phyloP scores from a whole-genome alignment of 2,329 filamentous ascomycete species.

The Purpureocillium lavendulum region DNA sequence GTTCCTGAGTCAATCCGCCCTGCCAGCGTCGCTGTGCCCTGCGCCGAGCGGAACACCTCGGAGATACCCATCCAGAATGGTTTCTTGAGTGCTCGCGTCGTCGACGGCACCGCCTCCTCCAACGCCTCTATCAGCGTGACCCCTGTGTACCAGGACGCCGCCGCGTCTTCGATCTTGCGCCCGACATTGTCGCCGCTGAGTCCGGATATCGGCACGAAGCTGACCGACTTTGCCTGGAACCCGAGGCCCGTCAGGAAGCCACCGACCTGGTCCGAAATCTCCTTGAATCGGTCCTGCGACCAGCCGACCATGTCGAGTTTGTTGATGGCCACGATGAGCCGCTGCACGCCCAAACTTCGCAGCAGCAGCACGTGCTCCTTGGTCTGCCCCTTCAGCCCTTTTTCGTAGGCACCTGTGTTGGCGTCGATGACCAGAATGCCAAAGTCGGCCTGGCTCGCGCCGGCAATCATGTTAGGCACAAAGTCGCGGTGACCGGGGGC shows the following conservation, averaged over 20 bases:
- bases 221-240: slow-evolving; percentile 73
- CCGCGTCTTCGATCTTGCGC: slow-evolving; percentile 42
- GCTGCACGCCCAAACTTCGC: slow-evolving; percentile 82
- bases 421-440: slow-evolving; percentile 92
- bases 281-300: slow-evolving; percentile 74
- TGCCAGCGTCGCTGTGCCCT: slow-evolving; percentile 75
- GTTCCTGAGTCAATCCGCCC: slow-evolving; percentile 81
- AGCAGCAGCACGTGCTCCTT: slow-evolving; percentile 87
- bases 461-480: slow-evolving; percentile 98
- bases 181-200: slow-evolving; percentile 83
- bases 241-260: slow-evolving; percentile 77
- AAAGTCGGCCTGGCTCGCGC: slow-evolving; percentile 91
- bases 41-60: slow-evolving; percentile 76
- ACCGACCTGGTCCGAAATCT: slow-evolving; percentile 75
- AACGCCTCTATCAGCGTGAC: slow-evolving; percentile 75
- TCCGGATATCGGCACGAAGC: slow-evolving; percentile 84
- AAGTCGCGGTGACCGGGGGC: slow-evolving; percentile 93
- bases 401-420: slow-evolving; percentile 84
- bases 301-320: slow-evolving; percentile 86
- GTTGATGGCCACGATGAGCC: slow-evolving; percentile 85
- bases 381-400: slow-evolving; percentile 86
- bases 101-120: slow-evolving; percentile 69
- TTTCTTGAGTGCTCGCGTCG: slow-evolving; percentile 58
- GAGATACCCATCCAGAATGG: slow-evolving; percentile 80
- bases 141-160: slow-evolving; percentile 71